A percentile compares a stretch with the other conserved stretches of the same genome.
These are phyloP conservation scores for rapeseed (Brassica napus) DNA, from an alignment of 345 rosid species.

Conservation along the genomic window Da-Ae NC_063437.1:16246001-16246500, in stretches of 20 bases:
- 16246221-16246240: conserved; percentile 77
- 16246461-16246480: conserved; percentile 22
- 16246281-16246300: conserved; percentile 63
- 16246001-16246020: conserved; percentile 63
- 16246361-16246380: not conserved
- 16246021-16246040: conserved; percentile 66
- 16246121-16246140: conserved; percentile 71
- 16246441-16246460: not conserved
- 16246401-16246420: conserved; percentile 8
- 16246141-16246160: conserved; percentile 73
- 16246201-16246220: conserved; percentile 72
- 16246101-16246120: conserved; percentile 66
- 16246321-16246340: conserved; percentile 19
- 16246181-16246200: conserved; percentile 67
- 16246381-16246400: conserved; percentile 19
- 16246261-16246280: conserved; percentile 61
- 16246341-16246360: conserved; percentile 14
- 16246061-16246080: conserved; percentile 61
- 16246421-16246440: not conserved
- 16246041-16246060: conserved; percentile 79
- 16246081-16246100: conserved; percentile 76
- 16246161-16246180: conserved; percentile 62
- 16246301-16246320: not conserved
- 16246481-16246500: conserved; percentile 34
- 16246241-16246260: conserved; percentile 79